phyloP scores from a whole-genome alignment of 2,329 filamentous ascomycete species.

The Fonsecaea erecta region DNA sequence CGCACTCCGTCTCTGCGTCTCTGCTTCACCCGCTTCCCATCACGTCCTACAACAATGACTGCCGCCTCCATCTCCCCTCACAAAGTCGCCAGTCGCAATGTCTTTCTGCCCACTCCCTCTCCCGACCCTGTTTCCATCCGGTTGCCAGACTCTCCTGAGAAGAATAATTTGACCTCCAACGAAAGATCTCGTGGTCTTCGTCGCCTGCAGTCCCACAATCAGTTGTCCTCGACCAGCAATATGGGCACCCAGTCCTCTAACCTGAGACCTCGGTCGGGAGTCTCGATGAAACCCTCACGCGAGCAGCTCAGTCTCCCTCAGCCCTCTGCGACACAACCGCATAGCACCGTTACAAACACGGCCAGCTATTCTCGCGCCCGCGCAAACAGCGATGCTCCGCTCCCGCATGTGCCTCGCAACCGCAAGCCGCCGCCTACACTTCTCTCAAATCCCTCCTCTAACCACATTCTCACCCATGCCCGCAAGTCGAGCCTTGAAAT shows the following conservation, averaged over 20 bases:
- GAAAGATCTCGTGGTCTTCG: slow-evolving; percentile 70
- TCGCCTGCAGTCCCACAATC: slow-evolving; percentile 75
- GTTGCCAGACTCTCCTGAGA: slow-evolving; percentile 35
- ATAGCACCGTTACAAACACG: slow-evolving; percentile 38
- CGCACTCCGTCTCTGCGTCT: slow-evolving; percentile 2
- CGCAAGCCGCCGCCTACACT: slow-evolving; percentile 36
- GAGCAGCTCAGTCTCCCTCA: slow-evolving; percentile 49
- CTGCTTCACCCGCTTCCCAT: slow-evolving; percentile 3
- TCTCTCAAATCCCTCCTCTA: slow-evolving; percentile 44
- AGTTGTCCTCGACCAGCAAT: slow-evolving; percentile 57
- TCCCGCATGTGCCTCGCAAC: slow-evolving; percentile 40
- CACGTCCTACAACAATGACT: slow-evolving; percentile 22
- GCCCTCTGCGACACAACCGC: slow-evolving; percentile 51
- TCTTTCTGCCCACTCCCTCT: slow-evolving; percentile 21
- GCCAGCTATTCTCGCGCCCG: slow-evolving; percentile 50
- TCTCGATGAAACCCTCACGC: slow-evolving; percentile 28
- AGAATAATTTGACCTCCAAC: slow-evolving; percentile 59
- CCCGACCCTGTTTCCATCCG: slow-evolving; percentile 28
- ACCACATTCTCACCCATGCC: slow-evolving; percentile 52
- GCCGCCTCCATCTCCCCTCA: slow-evolving; percentile 31
- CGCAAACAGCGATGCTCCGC: slow-evolving; percentile 74
- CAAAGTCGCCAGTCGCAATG: slow-evolving; percentile 31
- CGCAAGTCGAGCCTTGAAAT: slow-evolving; percentile 66
- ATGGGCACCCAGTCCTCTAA: slow-evolving; percentile 44
- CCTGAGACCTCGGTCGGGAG: slow-evolving; percentile 21